A percentile compares a stretch with the other conserved stretches of the same genome.
Conservation (phyloP, 1,284 basidiomycete species). For the Ganoderma meredithae region DNA sequence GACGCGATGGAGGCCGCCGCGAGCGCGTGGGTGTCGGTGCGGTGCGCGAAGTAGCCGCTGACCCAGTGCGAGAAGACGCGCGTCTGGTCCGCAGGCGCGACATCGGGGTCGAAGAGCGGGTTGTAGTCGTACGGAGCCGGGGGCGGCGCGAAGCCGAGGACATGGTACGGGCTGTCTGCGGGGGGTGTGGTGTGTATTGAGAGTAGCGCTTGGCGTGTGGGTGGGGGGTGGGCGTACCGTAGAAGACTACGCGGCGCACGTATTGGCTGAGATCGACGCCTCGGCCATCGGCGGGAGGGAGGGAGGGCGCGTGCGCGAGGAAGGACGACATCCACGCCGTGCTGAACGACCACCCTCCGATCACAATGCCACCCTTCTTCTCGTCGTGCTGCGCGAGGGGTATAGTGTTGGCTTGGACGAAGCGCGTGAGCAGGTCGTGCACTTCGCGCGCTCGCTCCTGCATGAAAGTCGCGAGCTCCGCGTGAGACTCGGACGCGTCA, state of each 20-base stretch:
- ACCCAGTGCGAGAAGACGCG: constrained; percentile 35
- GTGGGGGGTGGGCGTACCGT: constrained; percentile 7
- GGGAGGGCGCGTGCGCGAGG: constrained; percentile 31
- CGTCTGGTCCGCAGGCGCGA: constrained; percentile 29
- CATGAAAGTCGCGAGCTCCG: constrained; percentile 26
- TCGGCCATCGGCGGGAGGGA: not conserved
- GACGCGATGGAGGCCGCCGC: not conserved
- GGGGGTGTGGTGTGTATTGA: not conserved
- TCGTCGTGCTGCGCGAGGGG: constrained; percentile 18
- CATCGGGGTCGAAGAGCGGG: constrained; percentile 33
- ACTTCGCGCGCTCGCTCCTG: constrained; percentile 29
- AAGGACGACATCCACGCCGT: constrained; percentile 28
- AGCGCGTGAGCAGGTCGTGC: constrained; percentile 35
- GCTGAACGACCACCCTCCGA: constrained; percentile 39
- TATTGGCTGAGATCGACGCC: constrained; percentile 10
- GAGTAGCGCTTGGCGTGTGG: not conserved
- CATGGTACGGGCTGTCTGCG: constrained; percentile 27
- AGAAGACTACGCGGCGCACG: constrained; percentile 10
- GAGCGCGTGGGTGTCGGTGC: not conserved
- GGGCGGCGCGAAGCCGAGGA: constrained; percentile 35
- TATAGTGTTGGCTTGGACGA: constrained; percentile 34
- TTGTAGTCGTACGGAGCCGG: constrained; percentile 35
- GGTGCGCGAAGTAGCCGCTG: constrained; percentile 31
- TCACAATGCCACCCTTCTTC: constrained; percentile 36
- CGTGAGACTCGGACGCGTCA: constrained; percentile 18